Percentiles rank a stretch among this genome's conserved stretches.
phyloP scores from a whole-genome alignment of 2,329 filamentous ascomycete genomes.

The Neoascochyta sp. region DNA sequence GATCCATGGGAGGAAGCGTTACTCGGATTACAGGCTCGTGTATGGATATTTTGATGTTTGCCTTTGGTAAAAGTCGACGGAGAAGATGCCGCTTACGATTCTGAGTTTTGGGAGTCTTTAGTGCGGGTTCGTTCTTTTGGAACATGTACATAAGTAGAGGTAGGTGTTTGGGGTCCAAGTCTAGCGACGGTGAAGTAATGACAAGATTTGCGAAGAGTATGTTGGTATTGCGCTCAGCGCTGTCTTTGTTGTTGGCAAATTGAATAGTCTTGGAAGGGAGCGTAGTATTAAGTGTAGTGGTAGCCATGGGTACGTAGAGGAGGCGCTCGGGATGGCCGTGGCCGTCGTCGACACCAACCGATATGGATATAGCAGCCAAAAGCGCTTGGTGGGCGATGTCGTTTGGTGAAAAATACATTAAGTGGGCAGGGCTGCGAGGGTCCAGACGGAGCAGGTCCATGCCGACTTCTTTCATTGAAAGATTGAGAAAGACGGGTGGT shows the following conservation, averaged over 20 bases:
- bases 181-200: slow-evolving; percentile 89
- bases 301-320: slow-evolving; percentile 94
- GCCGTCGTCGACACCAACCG: slow-evolving; percentile 87
- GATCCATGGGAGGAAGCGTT: slow-evolving; percentile 72
- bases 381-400: slow-evolving; percentile 95
- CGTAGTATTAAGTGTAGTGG: slow-evolving; percentile 89
- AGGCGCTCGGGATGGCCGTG: slow-evolving; percentile 79
- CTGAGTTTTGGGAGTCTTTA: slow-evolving; percentile 22
- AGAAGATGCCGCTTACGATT: slow-evolving; percentile 61
- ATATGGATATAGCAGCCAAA: slow-evolving; percentile 86
- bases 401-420: slow-evolving; percentile 94
- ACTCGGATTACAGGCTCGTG: slow-evolving; percentile 94
- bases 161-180: slow-evolving; percentile 87
- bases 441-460: slow-evolving; percentile 90
- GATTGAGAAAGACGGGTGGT: slow-evolving; percentile 73
- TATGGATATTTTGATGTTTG: slow-evolving; percentile 90
- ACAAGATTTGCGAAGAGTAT: slow-evolving; percentile 96
- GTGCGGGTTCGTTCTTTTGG: slow-evolving; percentile 45
- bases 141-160: slow-evolving; percentile 77
- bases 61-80: slow-evolving; percentile 87
- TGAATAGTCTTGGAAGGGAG: slow-evolving; percentile 91
- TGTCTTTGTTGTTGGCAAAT: slow-evolving; percentile 64
- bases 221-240: slow-evolving; percentile 86
- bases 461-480: slow-evolving; percentile 94
- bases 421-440: slow-evolving; percentile 86